Evolutionary conservation across 306 rosid species (phyloP), one percentile per base, ranked within the genome.

Genomic region (Inga laurina): DNA sequence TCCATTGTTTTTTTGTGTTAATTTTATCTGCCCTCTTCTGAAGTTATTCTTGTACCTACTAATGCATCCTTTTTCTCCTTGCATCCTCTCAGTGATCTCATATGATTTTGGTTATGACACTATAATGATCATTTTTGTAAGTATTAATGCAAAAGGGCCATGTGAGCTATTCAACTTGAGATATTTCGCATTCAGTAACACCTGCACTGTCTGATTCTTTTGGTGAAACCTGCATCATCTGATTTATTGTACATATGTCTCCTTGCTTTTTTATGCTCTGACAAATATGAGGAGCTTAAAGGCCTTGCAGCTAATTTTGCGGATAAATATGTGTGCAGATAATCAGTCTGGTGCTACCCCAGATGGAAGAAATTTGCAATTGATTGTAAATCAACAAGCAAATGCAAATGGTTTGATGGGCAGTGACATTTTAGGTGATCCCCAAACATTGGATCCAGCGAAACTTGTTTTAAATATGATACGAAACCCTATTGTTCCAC

Each of bases 381-480:
- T 73, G 72, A 22, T 67, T 78, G 39, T 76, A 30, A 66, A 75
- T 52, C 85, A 75, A 74, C 81, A 76, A 51, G 66, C 71, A 70
- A 79, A 81, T 73, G 81, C 75, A 74, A 61, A 54, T 30, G 69
- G 75, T 68, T 64, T 72, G 70, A 59, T 66, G 10, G 71, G 27
- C 56, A 65, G 24, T 34, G 88, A 72, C 81, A 80, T 86, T 72
- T 71, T 83, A 44, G 44, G 66, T 16, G 6, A 62, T 82, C 91
- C 84, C 84, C 82, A 84, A 79, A 37, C 27, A 46, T 44, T 46
- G 15, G 88, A 91, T 64, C 93, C 93, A 22, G 88, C 92, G 78
- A 84, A 88, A 79, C 79, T 85, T 83, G 89, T 86, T 49, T 73
- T 91, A 88, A 89, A 84, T 76, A 27, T 78, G 18, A 87, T 94